Base-by-base conservation (phyloP, 2,329 filamentous ascomycete species). In the Alternaria brassicicola region DNA sequence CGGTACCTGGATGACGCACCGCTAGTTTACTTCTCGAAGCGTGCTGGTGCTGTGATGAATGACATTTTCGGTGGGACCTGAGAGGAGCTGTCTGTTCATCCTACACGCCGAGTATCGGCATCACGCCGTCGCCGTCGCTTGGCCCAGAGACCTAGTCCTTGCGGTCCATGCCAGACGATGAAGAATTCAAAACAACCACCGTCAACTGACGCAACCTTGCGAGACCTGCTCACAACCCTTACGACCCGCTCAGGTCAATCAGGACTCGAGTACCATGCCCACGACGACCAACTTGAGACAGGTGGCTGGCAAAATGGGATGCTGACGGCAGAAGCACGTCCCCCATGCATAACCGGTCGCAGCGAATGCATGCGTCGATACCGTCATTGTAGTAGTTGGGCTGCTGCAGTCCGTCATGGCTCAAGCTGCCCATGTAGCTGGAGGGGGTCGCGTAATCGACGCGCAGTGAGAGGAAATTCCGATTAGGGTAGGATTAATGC, bases 1-100 rank as follows among this genome's bases (percentile, higher is more conserved):
- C 49, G 48, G 73, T 73, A 71, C 72, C 70, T 74, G 71, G 64
- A 72, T 73, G 70, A 70, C 68, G 70, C 70, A 68, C 64, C 47
- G 65, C 59, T 52, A 51, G 49, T 59, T 35, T 30, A 23, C 36
- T 50, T 21, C 60, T 60, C 49, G 39, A 64, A 56, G 47, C 50
- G 61, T 62, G 48, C 36, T 66, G 61, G 61, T 50, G 61, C 55
- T 31, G 57, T 54, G 52, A 54, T 33, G 56, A 57, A 57, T 63
- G 61, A 63, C 61, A 66, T 64, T 42, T 39, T 33, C 42, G 43
- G 55, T 51, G 61, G 47, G 52, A 52, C 56, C 28, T 60, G 45
- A 52, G 43, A 43, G 43, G 51, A 55, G 55, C 43, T 21, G 13
- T 38, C 23, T 39, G 8, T 33, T 28, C 28, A 33, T 48, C 50